Evolutionary conservation across 345 rosid genomes (phyloP), one percentile per base, ranked within the genome.

Genomic region (Lepidium didymum): DNA sequence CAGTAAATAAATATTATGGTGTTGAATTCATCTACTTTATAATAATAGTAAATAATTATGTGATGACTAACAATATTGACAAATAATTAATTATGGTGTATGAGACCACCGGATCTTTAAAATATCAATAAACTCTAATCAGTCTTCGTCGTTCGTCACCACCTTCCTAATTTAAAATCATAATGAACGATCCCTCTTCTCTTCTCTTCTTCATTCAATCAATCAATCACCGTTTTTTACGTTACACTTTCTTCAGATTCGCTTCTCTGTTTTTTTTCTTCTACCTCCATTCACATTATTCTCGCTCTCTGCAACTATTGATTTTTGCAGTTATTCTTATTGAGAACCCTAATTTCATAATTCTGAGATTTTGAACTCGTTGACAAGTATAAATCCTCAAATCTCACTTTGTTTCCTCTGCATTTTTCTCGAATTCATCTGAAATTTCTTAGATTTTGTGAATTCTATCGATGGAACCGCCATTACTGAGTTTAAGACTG

Each of bases 341-440:
- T 2, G 11, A 40, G 35, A 65, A 27, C 59, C 60, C 31, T 65
- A n/a, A 36, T 35, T 68, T 19, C 36, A 12, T 6, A 29, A 67
- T 34, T 44, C 45, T 44, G 36, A 67, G 65, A 57, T 57, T 68
- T 56, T 67, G 44, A 54, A 18, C 19, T 27, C 58, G 4, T 40
- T 13, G 56, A 13, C 27, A 34, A 49, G 37, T 38, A 1, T 13
- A 6, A 10, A 10, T 19, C 21, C 7, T 5, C 11, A 31, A 52
- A 25, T 52, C 57, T 27, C 57, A 53, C 38, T 53, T 29, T 7
- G 19, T 7, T 23, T 59, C 33, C 10, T 43, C 49, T 34, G 41
- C 35, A 21, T 27, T 27, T 27, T 27, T 27, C 31, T 27, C 31
- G 31, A 27, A 27, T 27, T 27, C 31, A 27, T 27, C 31, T 27